Base-by-base conservation (phyloP, 495 filamentous ascomycete genomes). In the Aspergillus bertholletiae region DNA sequence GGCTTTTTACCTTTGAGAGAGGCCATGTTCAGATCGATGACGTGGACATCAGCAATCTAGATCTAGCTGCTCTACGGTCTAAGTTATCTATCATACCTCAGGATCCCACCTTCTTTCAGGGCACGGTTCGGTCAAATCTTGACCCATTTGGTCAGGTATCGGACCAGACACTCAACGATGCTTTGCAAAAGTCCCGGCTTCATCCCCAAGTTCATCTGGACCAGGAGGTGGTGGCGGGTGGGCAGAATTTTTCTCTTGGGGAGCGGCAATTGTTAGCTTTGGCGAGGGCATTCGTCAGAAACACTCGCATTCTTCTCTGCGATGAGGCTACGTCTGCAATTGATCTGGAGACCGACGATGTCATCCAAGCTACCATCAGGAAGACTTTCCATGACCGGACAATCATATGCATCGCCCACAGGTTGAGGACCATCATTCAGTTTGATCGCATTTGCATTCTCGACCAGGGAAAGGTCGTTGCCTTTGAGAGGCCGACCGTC, bases 361-460 rank as follows among this genome's bases (percentile, higher is more conserved):
- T 92, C 79, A 96, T 98, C 68, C 94, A 98, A 74, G 74, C 75
- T 40, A 96, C 93, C 6, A 97, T 98, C 70, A 86, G 88, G 1
- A 79, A 82, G 15, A 94, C 87, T 0, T 98, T 98, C 73, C 78
- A 81, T 53, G 94, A 92, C 35, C 90, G 87, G 78, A 98, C 93
- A 37, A 65, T 98, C 54, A 74, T 98, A 46, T 96, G 91, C 70
- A 97, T 98, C 68, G 93, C 93, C n/a, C 93, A 97, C 71, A 80
- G 93, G 11, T 71, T 97, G 60, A 84, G 88, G 55, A 96, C 94
- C 0, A 95, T 97, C 55, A 87, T 96, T 55, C 82, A 85, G n/a
- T 97, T 97, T 63, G 94, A 98, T 66, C 82, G 92, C 7, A 96
- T 98, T 58, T 92, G 88, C 54, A 93, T 98, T 30, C 96, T 98